Base-by-base conservation (phyloP, 2,329 filamentous ascomycete species). In the Colletotrichum filicis region DNA sequence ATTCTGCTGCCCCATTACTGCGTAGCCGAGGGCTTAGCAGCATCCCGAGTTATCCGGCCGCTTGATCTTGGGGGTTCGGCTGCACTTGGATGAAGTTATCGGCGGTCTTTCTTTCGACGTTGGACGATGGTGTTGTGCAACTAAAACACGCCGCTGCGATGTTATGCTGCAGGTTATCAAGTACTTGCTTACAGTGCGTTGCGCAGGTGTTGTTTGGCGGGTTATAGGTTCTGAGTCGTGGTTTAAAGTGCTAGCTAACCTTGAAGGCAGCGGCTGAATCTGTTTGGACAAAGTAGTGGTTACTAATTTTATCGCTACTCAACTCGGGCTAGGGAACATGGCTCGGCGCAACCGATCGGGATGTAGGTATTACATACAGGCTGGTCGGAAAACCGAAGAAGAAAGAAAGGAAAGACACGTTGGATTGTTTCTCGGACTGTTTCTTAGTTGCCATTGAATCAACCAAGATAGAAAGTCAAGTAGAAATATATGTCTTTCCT, bases 21-120 rank as follows among this genome's bases (percentile, higher is more conserved):
- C 60, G 35, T 71, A 71, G 46, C 66, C 71, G 71, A 66, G 71
- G 62, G 66, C 71, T 73, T 71, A 73, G 71, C 71, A 73, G 30
- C 55, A 42, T 70, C 30, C 71, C 71, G 71, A 46, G 55, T 71
- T 73, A 73, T 35, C 71, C 71, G 71, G 42, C 19, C 19, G 14
- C 46, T 58, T 52, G 52, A 26, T 24, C 52, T 28, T 26, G 61
- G n/a, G 19, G 16, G 16, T 42, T 6, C 0, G 1, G 32, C 32
- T 49, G 4, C 19, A 2, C 4, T 49, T 22, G n/a, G 24, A 26
- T 8, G 22, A 11, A 2, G 11, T 55, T 55, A 16, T 56, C 14
- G 53, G n/a, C 4, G 42, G 19, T 22, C 32, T 35, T 22, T 49
- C 8, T 9, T 4, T 22, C 19, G 42, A 49, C 4, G 19, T 49